Evolutionary conservation across 2,329 filamentous ascomycete species (phyloP).

Genomic region (Cladosporium phlei): DNA sequence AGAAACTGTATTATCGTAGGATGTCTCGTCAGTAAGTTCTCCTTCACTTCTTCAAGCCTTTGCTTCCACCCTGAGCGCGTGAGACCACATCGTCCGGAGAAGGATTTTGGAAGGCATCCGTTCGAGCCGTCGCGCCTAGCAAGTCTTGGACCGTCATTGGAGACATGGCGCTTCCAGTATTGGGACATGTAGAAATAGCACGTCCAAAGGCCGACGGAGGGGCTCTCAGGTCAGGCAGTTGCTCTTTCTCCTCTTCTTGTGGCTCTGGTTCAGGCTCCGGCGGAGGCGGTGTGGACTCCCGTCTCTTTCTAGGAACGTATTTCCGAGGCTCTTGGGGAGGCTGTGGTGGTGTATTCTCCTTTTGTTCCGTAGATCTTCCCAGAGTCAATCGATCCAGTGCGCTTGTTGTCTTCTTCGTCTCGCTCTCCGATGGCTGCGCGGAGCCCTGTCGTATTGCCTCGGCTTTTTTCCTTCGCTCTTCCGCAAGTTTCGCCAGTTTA

Average conservation of each 20-base stretch:
- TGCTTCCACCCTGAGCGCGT: slow-evolving; percentile 28
- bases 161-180: slow-evolving; percentile 6
- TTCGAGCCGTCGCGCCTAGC: slow-evolving; percentile 18
- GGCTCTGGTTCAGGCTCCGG: slow-evolving; percentile 12
- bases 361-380: slow-evolving; percentile 2
- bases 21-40: slow-evolving; percentile 9
- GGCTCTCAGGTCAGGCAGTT: slow-evolving; percentile 27
- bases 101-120: slow-evolving; percentile 26
- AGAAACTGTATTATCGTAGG: neutral
- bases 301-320: slow-evolving; percentile 28
- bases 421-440: slow-evolving; percentile 36
- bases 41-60: slow-evolving; percentile 30
- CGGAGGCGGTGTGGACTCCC: slow-evolving; percentile 26
- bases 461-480: slow-evolving; percentile 77
- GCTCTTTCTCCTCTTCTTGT: slow-evolving; percentile 21
- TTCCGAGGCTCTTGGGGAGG: slow-evolving; percentile 11
- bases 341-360: neutral
- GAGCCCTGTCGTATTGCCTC: slow-evolving; percentile 35
- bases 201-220: slow-evolving; percentile 28
- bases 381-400: slow-evolving; percentile 14
- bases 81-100: slow-evolving; percentile 31
- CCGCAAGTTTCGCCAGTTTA: slow-evolving; percentile 85
- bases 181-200: slow-evolving; percentile 20
- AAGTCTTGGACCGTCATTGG: slow-evolving; percentile 24
- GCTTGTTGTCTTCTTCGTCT: slow-evolving; percentile 64